Base-by-base conservation (phyloP, 805 yeast species). In the Wickerhamiella parazyma region DNA sequence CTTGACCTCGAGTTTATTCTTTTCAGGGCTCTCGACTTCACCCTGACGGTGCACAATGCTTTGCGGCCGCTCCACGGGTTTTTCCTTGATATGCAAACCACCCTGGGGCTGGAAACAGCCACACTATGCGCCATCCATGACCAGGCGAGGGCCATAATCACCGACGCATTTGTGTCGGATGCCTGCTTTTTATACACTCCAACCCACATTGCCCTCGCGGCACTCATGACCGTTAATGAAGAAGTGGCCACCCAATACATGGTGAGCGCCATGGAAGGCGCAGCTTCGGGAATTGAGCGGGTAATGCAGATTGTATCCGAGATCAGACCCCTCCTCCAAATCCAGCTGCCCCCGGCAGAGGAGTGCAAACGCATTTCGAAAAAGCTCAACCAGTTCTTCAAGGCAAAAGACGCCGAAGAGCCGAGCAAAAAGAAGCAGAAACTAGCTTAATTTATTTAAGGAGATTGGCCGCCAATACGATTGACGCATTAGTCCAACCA, bases 401-500 rank as follows among this genome's bases (percentile, higher is more conserved):
- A 37, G 42, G 38, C 16, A 17, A 19, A 24, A 26, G 38, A 24
- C 17, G 33, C 11, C n/a, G 41, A 36, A 4, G 41, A n/a, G 36
- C 42, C 42, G 9, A 12, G 14, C 4, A 19, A 20, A n/a, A 42
- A 42, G 14, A 39, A 41, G 10, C 42, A 39, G 21, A 31, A 31
- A 18, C 14, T 39, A n/a, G 16, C 31, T n/a, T 28, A 28, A 28
- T 28, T n/a, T 21, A 21, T 8, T 21, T 21, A 21, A 21, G 24
- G 24, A 21, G 5, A 5, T 21, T 5, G 8, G 24, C 24, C 24
- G 36, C 42, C 16, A 39, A 18, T 2, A 31, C 18, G 16, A 74
- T 86, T 53, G 91, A 77, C 5, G 97, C 80, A 64, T 89, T 89
- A 41, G 89, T 95, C 98, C 98, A 89, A 1, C 97, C 98, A 61